Conservation (phyloP, 1,284 basidiomycete genomes). For the Porodaedalea pini region DNA sequence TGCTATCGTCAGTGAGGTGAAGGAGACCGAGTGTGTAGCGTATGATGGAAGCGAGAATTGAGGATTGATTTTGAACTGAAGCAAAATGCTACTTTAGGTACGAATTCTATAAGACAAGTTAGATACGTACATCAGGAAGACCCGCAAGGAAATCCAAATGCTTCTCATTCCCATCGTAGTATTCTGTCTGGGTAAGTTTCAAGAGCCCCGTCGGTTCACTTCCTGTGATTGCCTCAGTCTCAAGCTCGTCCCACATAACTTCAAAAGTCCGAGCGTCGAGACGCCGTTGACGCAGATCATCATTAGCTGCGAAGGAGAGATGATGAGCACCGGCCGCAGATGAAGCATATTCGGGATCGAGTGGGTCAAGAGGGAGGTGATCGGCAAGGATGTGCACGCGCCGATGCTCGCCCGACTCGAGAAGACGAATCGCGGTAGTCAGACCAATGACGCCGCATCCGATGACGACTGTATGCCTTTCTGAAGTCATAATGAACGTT, state of each 20-base stretch:
- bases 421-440: constrained; percentile 7
- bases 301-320: constrained; percentile 12
- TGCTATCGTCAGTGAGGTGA: constrained; percentile 10
- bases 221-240: constrained; percentile 1
- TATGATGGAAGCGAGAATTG: background rate
- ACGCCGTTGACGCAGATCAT: constrained; percentile 1
- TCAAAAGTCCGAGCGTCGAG: constrained; percentile 11
- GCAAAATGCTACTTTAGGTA: background rate
- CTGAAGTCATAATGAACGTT: background rate
- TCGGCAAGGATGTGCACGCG: constrained; percentile 9
- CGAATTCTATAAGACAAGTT: background rate
- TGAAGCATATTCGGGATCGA: constrained; percentile 9
- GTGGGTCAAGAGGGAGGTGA: constrained; percentile 6
- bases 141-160: constrained; percentile 6
- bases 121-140: constrained; percentile 2
- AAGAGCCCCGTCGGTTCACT: constrained; percentile 5
- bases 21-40: constrained; percentile 8
- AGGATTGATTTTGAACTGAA: constrained; percentile 6
- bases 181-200: constrained; percentile 11
- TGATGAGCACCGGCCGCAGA: constrained; percentile 11
- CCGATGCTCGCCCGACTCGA: background rate
- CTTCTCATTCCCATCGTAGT: constrained; percentile 10
- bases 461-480: background rate
- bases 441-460: constrained; percentile 11
- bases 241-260: constrained; percentile 10